Conservation (phyloP, 202 grass and related monocot genomes). For the Zizania palustris region DNA sequence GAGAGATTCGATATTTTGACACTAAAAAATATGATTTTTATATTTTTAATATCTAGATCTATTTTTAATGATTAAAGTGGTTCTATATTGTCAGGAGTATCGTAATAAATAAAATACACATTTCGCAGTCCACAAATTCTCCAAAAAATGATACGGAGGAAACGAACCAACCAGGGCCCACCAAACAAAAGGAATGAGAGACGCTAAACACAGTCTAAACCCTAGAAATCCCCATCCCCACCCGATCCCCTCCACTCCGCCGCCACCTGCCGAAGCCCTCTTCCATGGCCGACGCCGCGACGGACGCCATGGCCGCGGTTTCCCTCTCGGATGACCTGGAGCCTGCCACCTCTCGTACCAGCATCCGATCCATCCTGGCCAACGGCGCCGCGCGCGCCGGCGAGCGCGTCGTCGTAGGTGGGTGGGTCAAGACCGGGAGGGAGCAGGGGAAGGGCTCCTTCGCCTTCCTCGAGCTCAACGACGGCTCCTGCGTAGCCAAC, state of each 20-base stretch:
- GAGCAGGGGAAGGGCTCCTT: slow-evolving; percentile 73
- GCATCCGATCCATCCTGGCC: slow-evolving; percentile 53
- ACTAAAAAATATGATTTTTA: too few species aligned
- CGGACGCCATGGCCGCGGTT: slow-evolving; percentile 29
- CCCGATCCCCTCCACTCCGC: neutral
- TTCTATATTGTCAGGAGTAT: too few species aligned
- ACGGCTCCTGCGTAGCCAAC: slow-evolving; percentile 59
- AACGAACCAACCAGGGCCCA: too few species aligned
- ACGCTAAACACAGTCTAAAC: neutral
- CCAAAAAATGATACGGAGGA: too few species aligned
- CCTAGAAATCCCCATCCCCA: neutral
- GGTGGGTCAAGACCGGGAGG: slow-evolving; percentile 73
- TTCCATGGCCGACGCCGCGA: slow-evolving; percentile 36
- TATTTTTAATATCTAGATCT: too few species aligned
- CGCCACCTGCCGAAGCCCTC: neutral
- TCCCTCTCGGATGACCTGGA: slow-evolving; percentile 32
- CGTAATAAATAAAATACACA: too few species aligned
- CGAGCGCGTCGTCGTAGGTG: slow-evolving; percentile 60
- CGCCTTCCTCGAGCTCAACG: slow-evolving; percentile 79
- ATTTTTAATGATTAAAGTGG: too few species aligned
- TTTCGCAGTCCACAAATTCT: too few species aligned
- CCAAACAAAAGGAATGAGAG: too few species aligned
- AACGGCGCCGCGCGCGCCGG: slow-evolving; percentile 48
- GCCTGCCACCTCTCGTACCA: slow-evolving; percentile 41
- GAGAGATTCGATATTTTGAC: too few species aligned